These are phyloP conservation scores for Elaeis oleifera DNA, from an alignment of 202 grass and related monocot genomes.

Conservation along the genomic window DNA sequence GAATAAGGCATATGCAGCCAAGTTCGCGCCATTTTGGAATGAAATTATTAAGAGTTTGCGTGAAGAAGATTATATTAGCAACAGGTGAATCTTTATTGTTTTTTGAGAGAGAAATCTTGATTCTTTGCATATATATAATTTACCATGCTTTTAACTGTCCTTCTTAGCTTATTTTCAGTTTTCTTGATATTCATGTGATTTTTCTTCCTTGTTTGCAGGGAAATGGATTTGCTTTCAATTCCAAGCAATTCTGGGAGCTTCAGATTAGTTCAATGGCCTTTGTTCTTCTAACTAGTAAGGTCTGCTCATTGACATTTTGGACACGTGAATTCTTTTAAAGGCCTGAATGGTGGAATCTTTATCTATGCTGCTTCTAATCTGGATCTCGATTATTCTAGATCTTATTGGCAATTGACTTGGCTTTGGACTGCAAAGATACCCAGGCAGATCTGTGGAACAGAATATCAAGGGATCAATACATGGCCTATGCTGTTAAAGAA, in stretches of 20 bases:
- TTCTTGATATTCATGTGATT: not conserved
- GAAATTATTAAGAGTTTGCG: conserved; percentile 95
- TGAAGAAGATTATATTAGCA: conserved; percentile 88
- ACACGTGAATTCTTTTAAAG: too few species aligned
- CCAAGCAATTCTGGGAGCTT: conserved; percentile 86
- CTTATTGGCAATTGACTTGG: conserved; percentile 86
- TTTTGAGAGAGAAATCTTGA: too few species aligned
- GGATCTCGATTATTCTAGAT: conserved; percentile 53
- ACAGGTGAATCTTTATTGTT: conserved; percentile 37
- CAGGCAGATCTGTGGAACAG: conserved; percentile 59
- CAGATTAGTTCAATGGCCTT: conserved; percentile 85
- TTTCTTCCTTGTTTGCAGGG: conserved; percentile 43
- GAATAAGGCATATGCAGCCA: conserved; percentile 60
- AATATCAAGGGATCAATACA: conserved; percentile 93
- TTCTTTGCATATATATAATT: too few species aligned
- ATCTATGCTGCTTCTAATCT: conserved; percentile 18
- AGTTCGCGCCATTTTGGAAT: conserved; percentile 98
- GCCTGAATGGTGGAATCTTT: not conserved
- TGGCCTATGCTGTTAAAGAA: conserved; percentile 96
- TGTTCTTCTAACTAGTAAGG: conserved; percentile 96
- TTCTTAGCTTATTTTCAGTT: too few species aligned
- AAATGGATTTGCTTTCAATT: conserved; percentile 97
- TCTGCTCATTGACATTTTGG: conserved; percentile 8
- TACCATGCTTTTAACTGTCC: too few species aligned
- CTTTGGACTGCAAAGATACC: conserved; percentile 61